These are phyloP conservation scores for Trametes cingulata DNA, from an alignment of 768 basidiomycete species.

Conservation along the genomic window DNA sequence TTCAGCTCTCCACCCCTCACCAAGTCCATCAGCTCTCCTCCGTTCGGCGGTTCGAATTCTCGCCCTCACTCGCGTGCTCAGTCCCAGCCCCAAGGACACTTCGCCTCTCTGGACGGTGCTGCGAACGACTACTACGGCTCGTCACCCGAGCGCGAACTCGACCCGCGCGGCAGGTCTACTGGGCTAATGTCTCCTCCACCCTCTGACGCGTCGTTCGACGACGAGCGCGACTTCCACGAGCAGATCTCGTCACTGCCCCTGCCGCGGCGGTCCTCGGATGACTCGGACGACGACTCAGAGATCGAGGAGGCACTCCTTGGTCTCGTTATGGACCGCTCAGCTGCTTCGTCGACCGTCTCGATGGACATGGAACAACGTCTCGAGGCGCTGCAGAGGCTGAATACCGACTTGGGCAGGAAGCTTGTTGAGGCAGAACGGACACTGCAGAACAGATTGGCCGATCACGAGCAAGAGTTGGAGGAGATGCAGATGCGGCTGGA, in stretches of 20 bases:
- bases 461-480: slow-evolving; percentile 83
- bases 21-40: slow-evolving; percentile 39
- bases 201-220: slow-evolving; percentile 42
- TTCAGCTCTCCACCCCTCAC: slow-evolving; percentile 44
- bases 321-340: slow-evolving; percentile 58
- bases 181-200: slow-evolving; percentile 41
- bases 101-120: slow-evolving; percentile 43
- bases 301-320: slow-evolving; percentile 51
- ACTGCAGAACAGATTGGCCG: slow-evolving; percentile 62
- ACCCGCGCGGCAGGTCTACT: slow-evolving; percentile 8
- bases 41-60: slow-evolving; percentile 41
- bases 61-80: slow-evolving; percentile 69
- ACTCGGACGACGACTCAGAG: slow-evolving; percentile 44
- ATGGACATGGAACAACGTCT: slow-evolving; percentile 72
- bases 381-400: slow-evolving; percentile 71
- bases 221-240: slow-evolving; percentile 39
- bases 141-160: slow-evolving; percentile 26
- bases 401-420: slow-evolving; percentile 74
- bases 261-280: slow-evolving; percentile 40
- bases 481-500: slow-evolving; percentile 78
- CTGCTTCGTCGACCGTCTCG: slow-evolving; percentile 63
- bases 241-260: slow-evolving; percentile 58
- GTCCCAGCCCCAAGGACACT: slow-evolving; percentile 42
- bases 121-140: slow-evolving; percentile 41
- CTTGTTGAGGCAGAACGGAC: slow-evolving; percentile 73